Percentiles rank a stretch among this genome's conserved stretches.
Conservation (phyloP, 768 basidiomycete species). For the Peribolospora kevripleyi region DNA sequence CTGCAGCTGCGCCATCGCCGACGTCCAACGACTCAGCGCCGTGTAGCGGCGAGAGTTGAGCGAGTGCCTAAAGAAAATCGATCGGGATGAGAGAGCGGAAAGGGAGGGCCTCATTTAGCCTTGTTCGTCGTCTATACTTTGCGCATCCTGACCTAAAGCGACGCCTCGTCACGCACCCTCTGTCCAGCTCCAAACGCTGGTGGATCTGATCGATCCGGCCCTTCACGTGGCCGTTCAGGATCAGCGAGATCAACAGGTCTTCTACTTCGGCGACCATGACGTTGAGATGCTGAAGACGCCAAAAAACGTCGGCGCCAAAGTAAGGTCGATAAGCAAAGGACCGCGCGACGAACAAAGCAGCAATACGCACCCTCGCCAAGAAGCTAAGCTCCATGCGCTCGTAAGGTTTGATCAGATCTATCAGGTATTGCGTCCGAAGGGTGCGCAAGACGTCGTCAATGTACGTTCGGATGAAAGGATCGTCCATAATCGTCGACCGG, state of each 20-base stretch:
- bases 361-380: constrained; percentile 48
- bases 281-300: constrained; percentile 53
- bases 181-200: constrained; percentile 71
- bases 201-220: constrained; percentile 92
- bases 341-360: too few species aligned
- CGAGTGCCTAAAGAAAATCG: constrained; percentile 24
- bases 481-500: constrained; percentile 83
- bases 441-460: constrained; percentile 89
- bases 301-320: not conserved
- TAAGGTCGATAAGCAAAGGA: not conserved
- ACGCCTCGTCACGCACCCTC: constrained; percentile 25
- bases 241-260: constrained; percentile 73
- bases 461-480: constrained; percentile 77
- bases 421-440: constrained; percentile 82
- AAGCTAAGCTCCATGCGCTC: constrained; percentile 78
- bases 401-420: constrained; percentile 95
- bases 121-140: not conserved
- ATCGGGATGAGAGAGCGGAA: not conserved
- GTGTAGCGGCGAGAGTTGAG: constrained; percentile 66
- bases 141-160: not conserved
- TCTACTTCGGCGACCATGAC: constrained; percentile 81
- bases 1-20: constrained; percentile 53
- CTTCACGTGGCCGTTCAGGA: constrained; percentile 89
- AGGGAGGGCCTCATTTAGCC: constrained; percentile 24
- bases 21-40: constrained; percentile 58